These are phyloP conservation scores for Paramecium octaurelia DNA, from an alignment of 73 alveolate genomes.

Conservation along the genomic window DNA sequence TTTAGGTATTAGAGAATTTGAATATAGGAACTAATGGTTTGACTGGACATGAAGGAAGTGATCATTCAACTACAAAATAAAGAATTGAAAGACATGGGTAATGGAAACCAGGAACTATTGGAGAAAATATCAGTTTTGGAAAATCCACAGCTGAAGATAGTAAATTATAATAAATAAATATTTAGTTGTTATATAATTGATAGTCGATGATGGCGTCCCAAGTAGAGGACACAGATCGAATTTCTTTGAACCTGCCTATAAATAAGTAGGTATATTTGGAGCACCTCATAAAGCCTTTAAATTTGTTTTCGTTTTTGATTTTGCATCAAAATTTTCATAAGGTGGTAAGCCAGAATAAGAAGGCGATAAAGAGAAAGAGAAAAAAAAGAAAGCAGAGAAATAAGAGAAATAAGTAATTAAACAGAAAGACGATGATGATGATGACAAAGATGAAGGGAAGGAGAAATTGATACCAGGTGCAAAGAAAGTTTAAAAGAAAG, in stretches of 20 bases:
- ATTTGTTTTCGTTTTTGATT: constrained; percentile 51
- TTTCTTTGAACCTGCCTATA: constrained; percentile 53
- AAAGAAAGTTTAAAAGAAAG: neutral
- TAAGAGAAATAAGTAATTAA: neutral
- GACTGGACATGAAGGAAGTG: constrained; percentile 78
- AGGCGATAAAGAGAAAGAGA: neutral
- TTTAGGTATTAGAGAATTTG: constrained; percentile 73
- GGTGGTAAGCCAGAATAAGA: constrained; percentile 7
- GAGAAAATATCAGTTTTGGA: constrained; percentile 85
- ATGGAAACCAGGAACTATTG: constrained; percentile 81
- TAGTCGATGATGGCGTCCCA: constrained; percentile 86
- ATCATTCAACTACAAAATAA: constrained; percentile 79
- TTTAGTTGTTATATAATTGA: constrained; percentile 66
- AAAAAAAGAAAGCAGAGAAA: neutral
- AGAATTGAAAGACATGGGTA: constrained; percentile 82
- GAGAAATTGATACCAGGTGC: neutral
- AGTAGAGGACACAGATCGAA: constrained; percentile 80
- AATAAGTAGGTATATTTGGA: constrained; percentile 55
- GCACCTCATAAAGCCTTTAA: constrained; percentile 55
- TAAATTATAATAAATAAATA: constrained; percentile 60
- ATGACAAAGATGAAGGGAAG: neutral
- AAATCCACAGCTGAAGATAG: constrained; percentile 77
- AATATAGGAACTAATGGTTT: constrained; percentile 34
- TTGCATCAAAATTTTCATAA: constrained; percentile 26
- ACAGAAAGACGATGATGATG: neutral